Evolutionary conservation across 768 basidiomycete species (phyloP).

Genomic region (Nevesoporus exiguus): DNA sequence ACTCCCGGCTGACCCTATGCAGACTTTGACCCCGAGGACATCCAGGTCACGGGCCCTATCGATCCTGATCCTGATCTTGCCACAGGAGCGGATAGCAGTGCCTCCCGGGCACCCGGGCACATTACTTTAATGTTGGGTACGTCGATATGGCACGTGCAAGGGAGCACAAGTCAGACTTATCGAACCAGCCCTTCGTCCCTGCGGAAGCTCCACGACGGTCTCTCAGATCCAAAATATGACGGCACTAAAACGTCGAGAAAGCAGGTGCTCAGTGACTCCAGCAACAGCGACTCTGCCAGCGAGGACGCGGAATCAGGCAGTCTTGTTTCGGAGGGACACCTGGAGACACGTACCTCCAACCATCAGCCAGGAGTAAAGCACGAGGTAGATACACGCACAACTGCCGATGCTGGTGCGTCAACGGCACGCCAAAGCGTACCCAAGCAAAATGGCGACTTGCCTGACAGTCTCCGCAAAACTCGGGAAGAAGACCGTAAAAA

Average conservation of each 20-base stretch:
- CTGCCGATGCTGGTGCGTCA: slow-evolving; percentile 21
- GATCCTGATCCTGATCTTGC: slow-evolving; percentile 33
- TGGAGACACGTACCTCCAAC: slow-evolving; percentile 3
- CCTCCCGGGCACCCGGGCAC: slow-evolving; percentile 62
- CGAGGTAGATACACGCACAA: slow-evolving; percentile 1
- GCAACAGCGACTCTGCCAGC: slow-evolving; percentile 8
- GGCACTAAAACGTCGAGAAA: slow-evolving; percentile 63
- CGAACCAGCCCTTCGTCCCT: slow-evolving; percentile 61
- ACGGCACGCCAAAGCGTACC: not conserved
- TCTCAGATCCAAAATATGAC: slow-evolving; percentile 77
- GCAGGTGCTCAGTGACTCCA: slow-evolving; percentile 43
- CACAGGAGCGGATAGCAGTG: slow-evolving; percentile 30
- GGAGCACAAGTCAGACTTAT: slow-evolving; percentile 3
- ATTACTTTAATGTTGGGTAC: slow-evolving; percentile 86
- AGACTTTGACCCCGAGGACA: slow-evolving; percentile 79
- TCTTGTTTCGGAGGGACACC: slow-evolving; percentile 15
- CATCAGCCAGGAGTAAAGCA: slow-evolving; percentile 16
- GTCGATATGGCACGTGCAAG: slow-evolving; percentile 22
- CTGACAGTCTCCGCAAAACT: slow-evolving; percentile 52
- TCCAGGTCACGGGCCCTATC: slow-evolving; percentile 42
- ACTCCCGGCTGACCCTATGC: slow-evolving; percentile 9
- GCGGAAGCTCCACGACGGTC: slow-evolving; percentile 58
- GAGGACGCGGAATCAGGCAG: slow-evolving; percentile 21
- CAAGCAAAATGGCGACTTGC: slow-evolving; percentile 39
- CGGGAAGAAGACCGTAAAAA: slow-evolving; percentile 74